Base-by-base conservation (phyloP, 1,139 yeast genomes). In the Candida tetrigidarum region DNA sequence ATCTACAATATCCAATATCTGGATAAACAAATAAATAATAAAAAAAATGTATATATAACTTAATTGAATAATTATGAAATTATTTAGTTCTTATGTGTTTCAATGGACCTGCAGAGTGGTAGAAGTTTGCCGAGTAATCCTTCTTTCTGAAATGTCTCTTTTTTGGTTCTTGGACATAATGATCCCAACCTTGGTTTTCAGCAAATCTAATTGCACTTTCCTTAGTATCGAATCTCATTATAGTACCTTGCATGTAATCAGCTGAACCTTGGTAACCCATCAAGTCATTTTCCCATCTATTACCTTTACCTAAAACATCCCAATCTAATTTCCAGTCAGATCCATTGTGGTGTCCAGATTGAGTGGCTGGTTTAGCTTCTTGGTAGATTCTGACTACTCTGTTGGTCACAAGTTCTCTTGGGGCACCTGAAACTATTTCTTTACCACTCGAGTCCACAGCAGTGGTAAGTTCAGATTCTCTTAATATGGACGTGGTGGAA, bases 201-300 rank as follows among this genome's bases (percentile, higher is more conserved):
- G 96, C 96, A 66, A 89, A 89, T 49, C 78, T 77, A 47, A 87
- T 72, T 29, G 96, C 96, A 28, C 88, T 80, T 42, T 88, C 95
- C 67, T 81, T 84, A 44, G 83, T 74, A 58, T 83, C 86, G 61
- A 89, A 89, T 63, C 83, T 83, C 76, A 89, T 68, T 58, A 78
- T 79, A n/a, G 93, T 84, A 22, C 87, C 91, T 71, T 88, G 96
- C 95, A 89, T 85, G 67, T 82, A 84, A 65, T 89, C 96, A 26
- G 88, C 82, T 37, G 88, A 74, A 29, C 89, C 80, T 57, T 88
- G 92, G 74, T 87, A 89, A 14, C 96, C 96, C 69, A 88, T 89
- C 60, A 88, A 73, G 60, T 88, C 95, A 66, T 89, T 88, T 63
- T 88, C 96, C 96, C 96, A 89, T 62, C 96, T 75, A 71, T 88